Conservation (phyloP, 75 land plant species). For the Cunninghamia lanceolata region DNA sequence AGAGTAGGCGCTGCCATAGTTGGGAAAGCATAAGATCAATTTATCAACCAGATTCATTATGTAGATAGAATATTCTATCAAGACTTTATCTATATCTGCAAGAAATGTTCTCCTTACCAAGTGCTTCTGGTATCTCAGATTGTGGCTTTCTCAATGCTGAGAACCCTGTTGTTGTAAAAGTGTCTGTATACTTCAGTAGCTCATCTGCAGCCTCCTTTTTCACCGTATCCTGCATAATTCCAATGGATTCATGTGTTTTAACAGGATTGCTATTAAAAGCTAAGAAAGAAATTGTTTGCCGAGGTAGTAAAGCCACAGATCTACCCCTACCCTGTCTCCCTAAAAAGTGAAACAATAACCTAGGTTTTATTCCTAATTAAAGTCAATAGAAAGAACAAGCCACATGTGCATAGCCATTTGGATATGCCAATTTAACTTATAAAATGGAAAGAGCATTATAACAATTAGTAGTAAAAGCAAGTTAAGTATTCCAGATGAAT, state of each 20-base stretch:
- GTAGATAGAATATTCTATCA: neutral
- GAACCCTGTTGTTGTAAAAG: neutral
- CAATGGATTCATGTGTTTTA: neutral
- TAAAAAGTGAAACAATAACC: neutral
- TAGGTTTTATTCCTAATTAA: no score
- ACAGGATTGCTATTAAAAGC: no score
- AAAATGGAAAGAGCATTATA: neutral
- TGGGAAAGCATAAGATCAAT: neutral
- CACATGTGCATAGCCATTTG: neutral
- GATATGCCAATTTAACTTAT: neutral
- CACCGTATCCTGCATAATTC: conserved; percentile 6
- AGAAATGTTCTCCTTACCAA: neutral
- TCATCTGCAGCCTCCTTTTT: conserved; percentile 23
- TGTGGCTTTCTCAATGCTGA: conserved; percentile 22
- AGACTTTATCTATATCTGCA: neutral
- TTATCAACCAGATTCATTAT: neutral
- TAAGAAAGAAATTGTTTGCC: neutral
- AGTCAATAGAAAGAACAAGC: neutral
- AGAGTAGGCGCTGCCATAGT: conserved; percentile 37
- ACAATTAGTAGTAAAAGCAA: no score
- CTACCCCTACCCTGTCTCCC: neutral
- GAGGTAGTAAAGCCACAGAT: neutral
- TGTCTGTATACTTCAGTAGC: conserved; percentile 14
- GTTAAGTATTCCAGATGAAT: no score
- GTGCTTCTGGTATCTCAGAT: neutral